Base-by-base conservation (phyloP, 495 filamentous ascomycete species). In the Polyplosphaeria fusca region DNA sequence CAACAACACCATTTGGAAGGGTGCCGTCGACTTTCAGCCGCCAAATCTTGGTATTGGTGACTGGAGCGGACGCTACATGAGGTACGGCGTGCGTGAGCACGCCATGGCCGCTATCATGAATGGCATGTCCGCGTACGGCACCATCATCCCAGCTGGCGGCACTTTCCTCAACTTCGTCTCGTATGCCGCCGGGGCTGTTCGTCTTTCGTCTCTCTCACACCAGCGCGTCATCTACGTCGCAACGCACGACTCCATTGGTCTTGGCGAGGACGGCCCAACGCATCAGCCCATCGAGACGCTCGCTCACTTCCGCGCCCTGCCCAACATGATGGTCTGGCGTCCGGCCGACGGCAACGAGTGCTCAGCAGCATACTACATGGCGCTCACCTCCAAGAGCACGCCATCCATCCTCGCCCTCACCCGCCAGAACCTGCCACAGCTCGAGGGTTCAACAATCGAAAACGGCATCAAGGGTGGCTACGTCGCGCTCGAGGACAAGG, bases 111-210 rank as follows among this genome's bases (percentile, higher is more conserved):
- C 88, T 68, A 88, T 95, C 76, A 89, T 99, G 86, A 99, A 99
- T 79, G 93, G 93, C 76, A 81, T 99, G 51, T 82, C 88, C 52
- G 92, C 91, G 57, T 99, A 99, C 72, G 93, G 93, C 61, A 95
- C 89, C 67, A 77, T 95, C 69, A 87, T 99, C 68, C 93, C 93
- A 47, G 94, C 89, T 61, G 87, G 82, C 49, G 93, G 93, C 73
- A 96, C 92, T 67, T 99, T 99, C 86, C 79, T 99, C 58, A 99
- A 99, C 87, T 99, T 99, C 78, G 91, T 99, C 59, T 99, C 93
- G 20, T 99, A 99, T 72, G 92, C 89, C 60, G 89, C 93, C 61
- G 93, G 93, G 73, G 85, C 94, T 69, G 86, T 97, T 67, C 91
- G 93, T 73, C 83, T 99, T 23, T 95, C 91, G 42, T 83, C 94